phyloP scores from a whole-genome alignment of 805 yeast genomes.

The Kazachstania bromeliacearum region DNA sequence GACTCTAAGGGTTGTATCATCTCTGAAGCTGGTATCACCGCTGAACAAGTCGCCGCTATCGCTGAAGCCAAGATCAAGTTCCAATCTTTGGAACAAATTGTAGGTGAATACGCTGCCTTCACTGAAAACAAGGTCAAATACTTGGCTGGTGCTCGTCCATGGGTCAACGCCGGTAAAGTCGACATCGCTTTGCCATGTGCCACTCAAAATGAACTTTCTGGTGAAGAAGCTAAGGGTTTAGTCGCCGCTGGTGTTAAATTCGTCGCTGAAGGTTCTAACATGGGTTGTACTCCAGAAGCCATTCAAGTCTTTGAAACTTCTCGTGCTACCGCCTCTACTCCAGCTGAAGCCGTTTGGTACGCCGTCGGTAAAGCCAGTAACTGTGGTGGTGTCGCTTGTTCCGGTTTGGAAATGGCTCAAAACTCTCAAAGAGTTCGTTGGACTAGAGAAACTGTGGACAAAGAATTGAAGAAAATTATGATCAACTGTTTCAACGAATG shows the following conservation, averaged over 20 bases:
- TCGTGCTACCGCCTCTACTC: conserved; percentile 39
- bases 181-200: conserved; percentile 98
- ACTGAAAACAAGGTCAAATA: conserved; percentile 56
- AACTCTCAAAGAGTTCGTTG: conserved; percentile 90
- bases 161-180: conserved; percentile 84
- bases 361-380: conserved; percentile 99
- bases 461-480: conserved; percentile 87
- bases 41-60: conserved; percentile 68
- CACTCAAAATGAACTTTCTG: conserved; percentile 95
- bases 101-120: conserved; percentile 49
- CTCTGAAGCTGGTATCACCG: conserved; percentile 70
- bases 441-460: conserved; percentile 89
- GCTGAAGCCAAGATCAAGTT: conserved; percentile 72
- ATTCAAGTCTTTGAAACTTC: conserved; percentile 86
- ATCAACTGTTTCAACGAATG: conserved; percentile 86
- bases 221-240: conserved; percentile 92
- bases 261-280: conserved; percentile 98
- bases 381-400: conserved; percentile 99
- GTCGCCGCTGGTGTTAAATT: conserved; percentile 84
- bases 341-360: conserved; percentile 70
- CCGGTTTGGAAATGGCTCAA: conserved; percentile 99
- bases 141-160: conserved; percentile 91
- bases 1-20: conserved; percentile 91
- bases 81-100: conserved; percentile 62
- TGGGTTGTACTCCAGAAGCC: conserved; percentile 98